phyloP scores from a whole-genome alignment of 306 rosid species.

The Amphicarpaea edgeworthii region DNA sequence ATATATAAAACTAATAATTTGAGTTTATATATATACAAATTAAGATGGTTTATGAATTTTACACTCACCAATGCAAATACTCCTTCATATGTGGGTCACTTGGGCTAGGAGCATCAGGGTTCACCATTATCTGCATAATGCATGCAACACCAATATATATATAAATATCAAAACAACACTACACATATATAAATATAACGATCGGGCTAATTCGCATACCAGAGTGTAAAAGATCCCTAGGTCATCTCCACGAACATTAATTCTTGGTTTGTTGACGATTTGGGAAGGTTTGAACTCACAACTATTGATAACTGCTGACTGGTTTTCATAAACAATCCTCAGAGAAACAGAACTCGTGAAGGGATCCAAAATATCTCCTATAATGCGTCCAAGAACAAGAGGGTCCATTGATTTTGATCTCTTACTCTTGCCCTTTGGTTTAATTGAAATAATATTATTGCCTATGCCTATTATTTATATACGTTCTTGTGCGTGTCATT shows the following conservation, averaged over 20 bases:
- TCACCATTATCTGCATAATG: conserved; percentile 37
- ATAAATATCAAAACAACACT: no score
- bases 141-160: not conserved
- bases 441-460: no score
- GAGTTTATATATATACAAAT: no score
- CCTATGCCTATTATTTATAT: not conserved
- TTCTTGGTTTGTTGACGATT: conserved; percentile 30
- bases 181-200: not conserved
- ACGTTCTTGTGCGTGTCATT: not conserved
- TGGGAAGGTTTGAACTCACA: conserved; percentile 43
- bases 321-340: conserved; percentile 1
- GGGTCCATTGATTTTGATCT: conserved; percentile 16
- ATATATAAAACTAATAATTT: no score
- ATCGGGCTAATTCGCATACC: not conserved
- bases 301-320: conserved; percentile 9
- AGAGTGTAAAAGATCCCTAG: conserved; percentile 25
- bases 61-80: conserved; percentile 38
- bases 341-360: conserved; percentile 25
- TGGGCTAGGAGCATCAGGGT: conserved; percentile 51
- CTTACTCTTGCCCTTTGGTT: no score
- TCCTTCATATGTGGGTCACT: conserved; percentile 26
- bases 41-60: no score
- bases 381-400: conserved; percentile 35
- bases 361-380: conserved; percentile 41
- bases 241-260: conserved; percentile 37